A percentile compares a stretch with the other conserved stretches of the same genome.
These are phyloP conservation scores for Xylaria bambusicola DNA, from an alignment of 495 filamentous ascomycete genomes.

Conservation along the genomic window DNA sequence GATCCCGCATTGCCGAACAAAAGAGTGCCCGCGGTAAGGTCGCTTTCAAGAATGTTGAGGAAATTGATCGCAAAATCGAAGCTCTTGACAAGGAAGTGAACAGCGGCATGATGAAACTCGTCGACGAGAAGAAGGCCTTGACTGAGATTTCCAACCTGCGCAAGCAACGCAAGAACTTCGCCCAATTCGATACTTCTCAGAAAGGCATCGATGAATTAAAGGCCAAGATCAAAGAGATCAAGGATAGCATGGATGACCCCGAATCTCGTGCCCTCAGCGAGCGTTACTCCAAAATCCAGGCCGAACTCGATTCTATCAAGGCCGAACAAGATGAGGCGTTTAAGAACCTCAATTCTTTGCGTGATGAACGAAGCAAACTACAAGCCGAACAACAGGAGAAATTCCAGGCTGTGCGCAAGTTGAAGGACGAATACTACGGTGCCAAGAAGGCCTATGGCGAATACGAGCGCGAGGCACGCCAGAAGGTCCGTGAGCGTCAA, in stretches of 20 bases:
- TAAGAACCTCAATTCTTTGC: constrained; percentile 81
- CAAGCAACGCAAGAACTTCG: constrained; percentile 89
- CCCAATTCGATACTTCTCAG: constrained; percentile 75
- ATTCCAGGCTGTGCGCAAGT: constrained; percentile 71
- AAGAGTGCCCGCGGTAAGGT: constrained; percentile 77
- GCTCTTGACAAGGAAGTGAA: constrained; percentile 81
- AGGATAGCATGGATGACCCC: constrained; percentile 86
- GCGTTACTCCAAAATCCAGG: constrained; percentile 75
- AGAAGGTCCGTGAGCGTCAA: constrained; percentile 59
- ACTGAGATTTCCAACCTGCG: constrained; percentile 76
- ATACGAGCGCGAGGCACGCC: constrained; percentile 77
- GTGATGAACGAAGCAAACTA: constrained; percentile 84
- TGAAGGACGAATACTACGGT: constrained; percentile 84
- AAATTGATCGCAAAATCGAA: constrained; percentile 79
- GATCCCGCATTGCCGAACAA: constrained; percentile 77
- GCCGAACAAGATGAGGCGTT: constrained; percentile 84
- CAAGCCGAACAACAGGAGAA: constrained; percentile 82
- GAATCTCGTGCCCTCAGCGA: constrained; percentile 86
- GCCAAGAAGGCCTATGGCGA: constrained; percentile 73
- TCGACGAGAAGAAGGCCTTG: constrained; percentile 95
- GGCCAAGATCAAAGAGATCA: constrained; percentile 79
- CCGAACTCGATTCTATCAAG: constrained; percentile 85
- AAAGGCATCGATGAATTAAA: constrained; percentile 83
- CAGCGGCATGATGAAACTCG: constrained; percentile 83
- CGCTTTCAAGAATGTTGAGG: constrained; percentile 81